Conservation (phyloP, 202 grass and related monocot species). For the Panicum hallii region DNA sequence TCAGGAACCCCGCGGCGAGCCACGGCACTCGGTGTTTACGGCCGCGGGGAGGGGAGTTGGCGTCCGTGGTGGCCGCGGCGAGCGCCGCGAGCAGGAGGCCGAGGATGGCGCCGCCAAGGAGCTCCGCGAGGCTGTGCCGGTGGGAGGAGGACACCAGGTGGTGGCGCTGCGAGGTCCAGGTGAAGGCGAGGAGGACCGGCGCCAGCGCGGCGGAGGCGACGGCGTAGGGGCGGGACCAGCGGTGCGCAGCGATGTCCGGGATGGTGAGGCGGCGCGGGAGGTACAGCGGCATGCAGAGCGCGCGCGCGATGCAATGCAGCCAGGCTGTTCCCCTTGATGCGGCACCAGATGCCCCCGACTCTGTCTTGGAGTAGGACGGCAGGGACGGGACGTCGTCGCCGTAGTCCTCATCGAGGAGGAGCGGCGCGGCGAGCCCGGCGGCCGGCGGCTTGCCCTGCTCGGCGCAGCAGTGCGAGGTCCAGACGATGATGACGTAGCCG, state of each 20-base stretch:
- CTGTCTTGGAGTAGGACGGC: constrained; percentile 48
- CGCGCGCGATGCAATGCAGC: constrained; percentile 24
- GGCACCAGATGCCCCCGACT: background rate
- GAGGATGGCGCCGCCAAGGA: constrained; percentile 34
- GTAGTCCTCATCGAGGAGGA: constrained; percentile 43
- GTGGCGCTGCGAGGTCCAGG: constrained; percentile 51
- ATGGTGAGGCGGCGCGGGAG: constrained; percentile 86
- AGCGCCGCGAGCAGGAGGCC: constrained; percentile 41
- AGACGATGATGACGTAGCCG: constrained; percentile 70
- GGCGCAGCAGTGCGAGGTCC: constrained; percentile 63
- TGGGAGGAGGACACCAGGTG: constrained; percentile 18
- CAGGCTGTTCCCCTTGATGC: background rate
- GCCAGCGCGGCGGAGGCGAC: constrained; percentile 66
- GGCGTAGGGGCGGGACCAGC: constrained; percentile 60
- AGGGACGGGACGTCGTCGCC: constrained; percentile 29
- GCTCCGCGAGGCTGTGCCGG: constrained; percentile 1
- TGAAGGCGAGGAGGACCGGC: constrained; percentile 59
- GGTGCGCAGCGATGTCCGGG: constrained; percentile 75
- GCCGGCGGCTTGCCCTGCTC: constrained; percentile 23
- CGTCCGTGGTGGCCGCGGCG: constrained; percentile 46
- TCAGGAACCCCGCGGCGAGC: constrained; percentile 77
- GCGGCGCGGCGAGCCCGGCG: constrained; percentile 36
- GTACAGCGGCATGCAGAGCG: constrained; percentile 68
- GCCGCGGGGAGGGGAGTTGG: constrained; percentile 23
- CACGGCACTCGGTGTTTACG: constrained; percentile 57